Evolutionary conservation across 495 filamentous ascomycete genomes (phyloP), one percentile per base, ranked within the genome.

Genomic region (Copromyces sp.): DNA sequence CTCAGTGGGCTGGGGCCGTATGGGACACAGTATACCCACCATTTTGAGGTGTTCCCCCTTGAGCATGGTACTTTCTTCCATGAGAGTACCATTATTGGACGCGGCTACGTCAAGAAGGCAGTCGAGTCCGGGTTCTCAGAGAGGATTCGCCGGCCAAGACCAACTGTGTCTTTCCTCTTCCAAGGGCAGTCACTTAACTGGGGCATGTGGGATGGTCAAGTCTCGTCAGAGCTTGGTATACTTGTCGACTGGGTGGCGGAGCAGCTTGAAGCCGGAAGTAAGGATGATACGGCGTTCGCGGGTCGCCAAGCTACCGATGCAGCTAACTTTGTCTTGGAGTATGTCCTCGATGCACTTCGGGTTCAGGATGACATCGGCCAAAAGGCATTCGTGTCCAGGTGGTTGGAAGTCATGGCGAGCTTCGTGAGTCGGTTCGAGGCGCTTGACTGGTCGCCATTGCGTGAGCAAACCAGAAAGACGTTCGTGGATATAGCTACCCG

Each of bases 41-140:
- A 92, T 74, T 97, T 98, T 73, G 90, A 92, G 69, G 80, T 94
- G 39, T 84, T 83, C 47, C 90, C 93, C 37, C 81, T 97, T 35
- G 84, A 83, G 61, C 71, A 80, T 12, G 92, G 91, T 0, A 90
- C 90, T 2, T 95, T 86, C 79, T 95, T 96, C 75, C 92, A 94
- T 75, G 83, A 90, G 75, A 86, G 81, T 68, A 94, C 93, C 12
- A 86, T 96, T 69, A 84, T 97, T 69, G 94, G 94, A 17, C 90
- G 89, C 75, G 92, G 91, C 0, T 85, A 87, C 32, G 85, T 97
- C 69, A 77, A 77, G 44, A 86, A 83, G 69, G 89, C 85, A 12
- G 79, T 89, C 11, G 81, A 84, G 76, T 75, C 71, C 40, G 79
- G 69, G 29, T 73, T 73, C 61, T 75, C 70, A 39, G 78, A 75